Evolutionary conservation across 140 eudicot genomes (phyloP).

Genomic region (Cichorium intybus): DNA sequence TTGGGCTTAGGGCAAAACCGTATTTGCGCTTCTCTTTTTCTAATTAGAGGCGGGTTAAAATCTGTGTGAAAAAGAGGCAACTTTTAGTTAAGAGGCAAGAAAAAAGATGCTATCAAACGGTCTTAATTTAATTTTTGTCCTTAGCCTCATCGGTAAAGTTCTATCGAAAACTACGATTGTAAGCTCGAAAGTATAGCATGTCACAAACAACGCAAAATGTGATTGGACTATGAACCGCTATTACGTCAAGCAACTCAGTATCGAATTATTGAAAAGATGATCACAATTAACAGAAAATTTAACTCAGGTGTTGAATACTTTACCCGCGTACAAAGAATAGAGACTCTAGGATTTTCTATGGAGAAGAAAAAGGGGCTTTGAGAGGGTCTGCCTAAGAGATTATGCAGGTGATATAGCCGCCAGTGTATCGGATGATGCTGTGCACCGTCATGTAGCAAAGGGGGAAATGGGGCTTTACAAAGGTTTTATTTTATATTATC

Average conservation of each 20-base stretch:
- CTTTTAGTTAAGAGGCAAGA: no score
- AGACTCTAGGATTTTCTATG: not conserved
- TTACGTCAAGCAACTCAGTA: not conserved
- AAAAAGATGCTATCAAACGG: no score
- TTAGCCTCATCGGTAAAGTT: not conserved
- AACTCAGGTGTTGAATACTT: not conserved
- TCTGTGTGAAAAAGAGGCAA: no score
- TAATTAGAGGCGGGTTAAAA: no score
- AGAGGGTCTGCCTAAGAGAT: not conserved
- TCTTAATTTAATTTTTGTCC: no score
- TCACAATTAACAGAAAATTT: not conserved
- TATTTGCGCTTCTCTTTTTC: no score
- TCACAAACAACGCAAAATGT: not conserved
- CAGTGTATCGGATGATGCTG: slow-evolving; percentile 35
- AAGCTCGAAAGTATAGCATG: not conserved
- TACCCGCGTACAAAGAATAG: slow-evolving; percentile 13
- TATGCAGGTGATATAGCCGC: slow-evolving; percentile 23
- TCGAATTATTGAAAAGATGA: not conserved
- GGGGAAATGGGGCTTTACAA: not conserved
- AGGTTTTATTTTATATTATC: not conserved
- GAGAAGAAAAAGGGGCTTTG: slow-evolving; percentile 5
- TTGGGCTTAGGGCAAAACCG: no score
- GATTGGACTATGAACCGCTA: not conserved
- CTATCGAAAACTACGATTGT: not conserved
- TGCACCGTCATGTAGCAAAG: slow-evolving; percentile 20